phyloP scores from a whole-genome alignment of 2,329 filamentous ascomycete species.

The Sphaerostilbella broomeana region DNA sequence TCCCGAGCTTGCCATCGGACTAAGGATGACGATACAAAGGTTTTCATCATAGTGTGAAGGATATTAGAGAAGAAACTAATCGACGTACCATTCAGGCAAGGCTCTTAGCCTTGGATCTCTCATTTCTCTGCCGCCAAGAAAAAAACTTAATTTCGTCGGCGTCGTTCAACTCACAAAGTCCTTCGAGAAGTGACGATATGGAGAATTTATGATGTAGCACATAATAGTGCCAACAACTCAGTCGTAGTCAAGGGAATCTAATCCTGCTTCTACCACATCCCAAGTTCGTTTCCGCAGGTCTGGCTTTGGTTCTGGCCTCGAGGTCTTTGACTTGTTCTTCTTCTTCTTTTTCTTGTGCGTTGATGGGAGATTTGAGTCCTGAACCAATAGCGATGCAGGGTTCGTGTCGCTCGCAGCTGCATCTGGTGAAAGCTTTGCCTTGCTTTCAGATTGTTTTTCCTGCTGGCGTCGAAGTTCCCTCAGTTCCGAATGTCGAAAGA shows the following conservation, averaged over 20 bases:
- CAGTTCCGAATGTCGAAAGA: constrained; percentile 85
- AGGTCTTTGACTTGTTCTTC: constrained; percentile 32
- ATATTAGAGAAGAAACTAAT: neutral
- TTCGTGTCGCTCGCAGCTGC: constrained; percentile 14
- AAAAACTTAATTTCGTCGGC: no score
- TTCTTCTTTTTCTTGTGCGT: constrained; percentile 30
- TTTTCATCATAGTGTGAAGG: constrained; percentile 66
- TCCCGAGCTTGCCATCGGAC: constrained; percentile 51
- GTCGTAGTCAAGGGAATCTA: constrained; percentile 56
- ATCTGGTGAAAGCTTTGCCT: neutral
- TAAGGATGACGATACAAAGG: constrained; percentile 94
- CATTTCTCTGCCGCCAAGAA: no score
- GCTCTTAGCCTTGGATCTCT: neutral
- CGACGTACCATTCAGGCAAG: neutral
- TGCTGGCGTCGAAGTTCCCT: constrained; percentile 58
- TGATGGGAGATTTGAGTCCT: constrained; percentile 7
- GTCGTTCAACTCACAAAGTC: no score
- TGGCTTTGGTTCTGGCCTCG: constrained; percentile 44
- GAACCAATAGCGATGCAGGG: neutral
- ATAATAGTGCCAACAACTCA: no score
- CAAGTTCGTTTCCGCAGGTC: constrained; percentile 61
- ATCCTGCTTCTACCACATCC: constrained; percentile 57
- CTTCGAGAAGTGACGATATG: no score
- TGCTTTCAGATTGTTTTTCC: constrained; percentile 24
- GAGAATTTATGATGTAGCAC: no score